Evolutionary conservation across 331 rosid genomes (phyloP).

Genomic region (Rhamnella rubrinervis): DNA sequence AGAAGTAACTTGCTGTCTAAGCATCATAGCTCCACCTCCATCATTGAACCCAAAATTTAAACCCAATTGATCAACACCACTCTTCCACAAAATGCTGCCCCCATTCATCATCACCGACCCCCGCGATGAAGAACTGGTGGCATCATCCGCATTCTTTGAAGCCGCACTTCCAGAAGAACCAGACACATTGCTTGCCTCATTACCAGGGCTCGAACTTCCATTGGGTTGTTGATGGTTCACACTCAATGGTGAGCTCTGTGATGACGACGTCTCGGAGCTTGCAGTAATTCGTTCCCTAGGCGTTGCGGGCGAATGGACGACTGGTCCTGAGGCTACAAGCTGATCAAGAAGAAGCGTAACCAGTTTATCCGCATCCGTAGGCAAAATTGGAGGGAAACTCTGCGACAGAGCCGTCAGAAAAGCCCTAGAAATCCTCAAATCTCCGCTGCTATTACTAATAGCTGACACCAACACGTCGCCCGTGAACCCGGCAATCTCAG

Average conservation of each 20-base stretch:
- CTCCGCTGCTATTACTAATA: conserved; percentile 39
- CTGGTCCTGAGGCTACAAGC: conserved; percentile 37
- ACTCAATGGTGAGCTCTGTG: conserved; percentile 81
- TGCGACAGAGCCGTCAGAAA: conserved; percentile 67
- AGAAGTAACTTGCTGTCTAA: conserved; percentile 63
- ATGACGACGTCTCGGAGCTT: conserved; percentile 55
- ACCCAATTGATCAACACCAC: conserved; percentile 65
- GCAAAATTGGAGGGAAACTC: conserved; percentile 60
- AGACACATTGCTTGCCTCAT: conserved; percentile 57
- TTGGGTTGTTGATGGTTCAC: conserved; percentile 36
- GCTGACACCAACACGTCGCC: conserved; percentile 62
- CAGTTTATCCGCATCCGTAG: conserved; percentile 56
- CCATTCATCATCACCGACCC: conserved; percentile 63
- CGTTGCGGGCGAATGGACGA: conserved; percentile 34
- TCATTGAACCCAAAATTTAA: conserved; percentile 58
- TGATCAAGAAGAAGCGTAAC: conserved; percentile 61
- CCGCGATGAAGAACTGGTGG: conserved; percentile 56
- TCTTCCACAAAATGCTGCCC: conserved; percentile 61
- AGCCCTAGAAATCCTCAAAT: conserved; percentile 56
- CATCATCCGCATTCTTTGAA: conserved; percentile 53
- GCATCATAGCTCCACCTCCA: conserved; percentile 47
- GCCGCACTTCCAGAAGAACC: conserved; percentile 61
- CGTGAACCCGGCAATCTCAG: conserved; percentile 52
- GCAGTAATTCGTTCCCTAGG: conserved; percentile 41
- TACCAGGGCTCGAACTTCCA: conserved; percentile 58